Evolutionary conservation across 2,329 filamentous ascomycete species (phyloP).

Genomic region (Didymella exigua): DNA sequence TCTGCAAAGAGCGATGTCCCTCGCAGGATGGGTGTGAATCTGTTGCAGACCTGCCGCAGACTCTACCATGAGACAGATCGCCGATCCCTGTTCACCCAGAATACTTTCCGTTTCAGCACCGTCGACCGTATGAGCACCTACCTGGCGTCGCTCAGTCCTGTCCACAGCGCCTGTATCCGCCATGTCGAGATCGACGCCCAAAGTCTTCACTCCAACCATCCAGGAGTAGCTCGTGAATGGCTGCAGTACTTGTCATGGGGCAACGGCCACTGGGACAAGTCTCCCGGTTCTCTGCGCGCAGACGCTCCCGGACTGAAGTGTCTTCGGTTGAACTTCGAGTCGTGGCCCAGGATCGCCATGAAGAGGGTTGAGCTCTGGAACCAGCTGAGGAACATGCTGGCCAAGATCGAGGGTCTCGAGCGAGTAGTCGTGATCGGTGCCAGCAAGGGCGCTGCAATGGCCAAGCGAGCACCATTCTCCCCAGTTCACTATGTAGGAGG

Average conservation of each 20-base stretch:
- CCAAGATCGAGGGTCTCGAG: conserved; percentile 36
- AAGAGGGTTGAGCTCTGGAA: conserved; percentile 41
- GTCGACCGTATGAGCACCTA: conserved; percentile 39
- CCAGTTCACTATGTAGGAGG: conserved; percentile 46
- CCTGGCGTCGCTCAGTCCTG: conserved; percentile 29
- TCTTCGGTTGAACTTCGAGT: conserved; percentile 44
- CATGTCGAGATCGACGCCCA: conserved; percentile 48
- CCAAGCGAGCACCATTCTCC: conserved; percentile 42
- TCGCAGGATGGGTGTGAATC: conserved; percentile 26
- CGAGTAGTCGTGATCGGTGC: conserved; percentile 42
- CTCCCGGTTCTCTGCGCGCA: conserved; percentile 29
- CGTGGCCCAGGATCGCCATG: conserved; percentile 42
- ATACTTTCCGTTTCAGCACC: conserved; percentile 47
- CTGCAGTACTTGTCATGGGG: conserved; percentile 42
- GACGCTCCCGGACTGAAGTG: conserved; percentile 42
- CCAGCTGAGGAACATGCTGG: conserved; percentile 37
- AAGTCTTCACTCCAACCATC: conserved; percentile 33
- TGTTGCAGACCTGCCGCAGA: conserved; percentile 47
- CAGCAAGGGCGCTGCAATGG: conserved; percentile 41
- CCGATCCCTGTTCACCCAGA: conserved; percentile 39
- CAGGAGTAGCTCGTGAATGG: conserved; percentile 42
- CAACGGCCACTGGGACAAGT: conserved; percentile 23
- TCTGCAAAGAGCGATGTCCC: background rate
- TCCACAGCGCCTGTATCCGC: conserved; percentile 29
- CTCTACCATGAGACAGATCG: conserved; percentile 43